Conservation (phyloP, 345 rosid species). For the Citropsis articulata region DNA sequence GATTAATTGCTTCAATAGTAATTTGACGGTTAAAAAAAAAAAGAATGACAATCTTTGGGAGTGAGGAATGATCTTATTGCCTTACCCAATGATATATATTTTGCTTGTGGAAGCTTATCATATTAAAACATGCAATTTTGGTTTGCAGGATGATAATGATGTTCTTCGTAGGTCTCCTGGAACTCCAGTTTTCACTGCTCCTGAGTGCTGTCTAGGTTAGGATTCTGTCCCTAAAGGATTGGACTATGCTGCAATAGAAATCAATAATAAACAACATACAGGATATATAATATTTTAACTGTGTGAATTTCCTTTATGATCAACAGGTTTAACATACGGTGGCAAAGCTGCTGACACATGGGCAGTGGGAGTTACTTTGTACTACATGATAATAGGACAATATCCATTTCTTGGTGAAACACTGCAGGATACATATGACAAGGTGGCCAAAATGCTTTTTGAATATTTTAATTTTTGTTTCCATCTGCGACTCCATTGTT, state of each 20-base stretch:
- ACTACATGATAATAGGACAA: conserved; percentile 76
- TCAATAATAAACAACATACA: background rate
- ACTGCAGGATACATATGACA: conserved; percentile 93
- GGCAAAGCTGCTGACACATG: conserved; percentile 96
- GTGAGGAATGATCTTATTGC: background rate
- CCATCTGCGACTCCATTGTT: background rate
- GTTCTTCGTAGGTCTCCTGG: conserved; percentile 98
- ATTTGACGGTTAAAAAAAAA: no score
- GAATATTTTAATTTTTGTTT: background rate
- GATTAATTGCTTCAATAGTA: background rate
- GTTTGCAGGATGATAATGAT: conserved; percentile 82
- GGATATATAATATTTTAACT: conserved; percentile 3
- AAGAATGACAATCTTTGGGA: background rate
- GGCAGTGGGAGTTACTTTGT: conserved; percentile 95
- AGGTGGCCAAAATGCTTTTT: conserved; percentile 42
- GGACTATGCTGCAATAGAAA: background rate
- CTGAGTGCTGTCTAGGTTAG: conserved; percentile 94
- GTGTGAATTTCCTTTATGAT: conserved; percentile 19
- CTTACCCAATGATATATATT: background rate
- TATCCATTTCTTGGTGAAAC: conserved; percentile 97
- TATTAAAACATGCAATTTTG: conserved; percentile 1
- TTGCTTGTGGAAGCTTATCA: background rate
- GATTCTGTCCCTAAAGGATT: conserved; percentile 1
- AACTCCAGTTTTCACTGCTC: conserved; percentile 99
- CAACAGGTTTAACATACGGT: conserved; percentile 74